Evolutionary conservation across 805 yeast species (phyloP).

Genomic region (Metschnikowia rubicola): DNA sequence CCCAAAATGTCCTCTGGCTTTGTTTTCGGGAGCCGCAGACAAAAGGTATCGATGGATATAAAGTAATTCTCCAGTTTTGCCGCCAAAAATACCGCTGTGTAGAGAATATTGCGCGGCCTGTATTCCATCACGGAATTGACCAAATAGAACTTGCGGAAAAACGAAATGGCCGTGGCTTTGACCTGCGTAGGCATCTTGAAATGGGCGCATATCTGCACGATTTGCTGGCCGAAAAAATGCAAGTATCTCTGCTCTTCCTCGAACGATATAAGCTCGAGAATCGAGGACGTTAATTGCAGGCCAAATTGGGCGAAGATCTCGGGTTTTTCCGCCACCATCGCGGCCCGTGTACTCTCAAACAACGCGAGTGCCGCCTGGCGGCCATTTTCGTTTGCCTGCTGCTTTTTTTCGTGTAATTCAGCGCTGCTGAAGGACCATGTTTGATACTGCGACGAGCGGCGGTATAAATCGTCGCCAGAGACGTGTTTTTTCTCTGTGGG

Average conservation of each 20-base stretch:
- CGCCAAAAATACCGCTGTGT: constrained; percentile 75
- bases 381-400: constrained; percentile 56
- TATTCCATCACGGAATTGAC: constrained; percentile 79
- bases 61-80: constrained; percentile 91
- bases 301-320: constrained; percentile 30
- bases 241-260: constrained; percentile 74
- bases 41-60: constrained; percentile 78
- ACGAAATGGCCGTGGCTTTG: constrained; percentile 79
- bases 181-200: constrained; percentile 87
- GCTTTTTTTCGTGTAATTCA: constrained; percentile 49
- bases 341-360: constrained; percentile 23
- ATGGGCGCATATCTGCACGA: constrained; percentile 64
- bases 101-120: constrained; percentile 79
- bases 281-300: constrained; percentile 27
- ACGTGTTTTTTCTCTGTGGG: constrained; percentile 24
- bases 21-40: constrained; percentile 64
- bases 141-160: constrained; percentile 76
- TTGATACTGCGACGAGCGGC: constrained; percentile 80
- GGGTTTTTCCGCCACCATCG: constrained; percentile 20
- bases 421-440: constrained; percentile 78
- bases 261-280: constrained; percentile 46
- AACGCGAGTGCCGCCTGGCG: constrained; percentile 29
- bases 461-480: constrained; percentile 80
- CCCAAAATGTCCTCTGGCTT: constrained; percentile 65
- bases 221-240: constrained; percentile 67